phyloP scores from a whole-genome alignment of 805 yeast species.

The Kuraishia capsulata region DNA sequence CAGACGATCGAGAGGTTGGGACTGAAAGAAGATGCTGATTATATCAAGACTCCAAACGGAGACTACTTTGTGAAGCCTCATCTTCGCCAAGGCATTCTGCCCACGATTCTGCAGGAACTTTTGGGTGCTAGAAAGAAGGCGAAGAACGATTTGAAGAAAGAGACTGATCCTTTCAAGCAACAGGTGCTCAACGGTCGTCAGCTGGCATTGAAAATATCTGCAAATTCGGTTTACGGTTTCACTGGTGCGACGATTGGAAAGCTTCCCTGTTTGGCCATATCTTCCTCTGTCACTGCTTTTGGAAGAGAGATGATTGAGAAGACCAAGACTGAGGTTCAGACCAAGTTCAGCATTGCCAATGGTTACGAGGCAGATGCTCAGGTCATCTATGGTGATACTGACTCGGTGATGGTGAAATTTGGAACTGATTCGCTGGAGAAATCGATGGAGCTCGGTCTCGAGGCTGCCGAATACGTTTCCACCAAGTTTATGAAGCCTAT shows the following conservation, averaged over 20 bases:
- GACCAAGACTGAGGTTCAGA: conserved; percentile 81
- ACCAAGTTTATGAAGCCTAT: conserved; percentile 75
- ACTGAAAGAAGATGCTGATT: conserved; percentile 65
- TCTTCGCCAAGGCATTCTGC: conserved; percentile 76
- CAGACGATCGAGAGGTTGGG: conserved; percentile 57
- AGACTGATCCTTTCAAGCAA: conserved; percentile 87
- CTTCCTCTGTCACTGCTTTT: conserved; percentile 90
- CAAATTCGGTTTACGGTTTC: conserved; percentile 97
- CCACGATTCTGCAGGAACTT: conserved; percentile 84
- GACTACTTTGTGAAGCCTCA: conserved; percentile 74
- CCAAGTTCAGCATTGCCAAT: conserved; percentile 66
- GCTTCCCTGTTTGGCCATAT: conserved; percentile 91
- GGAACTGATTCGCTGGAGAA: conserved; percentile 73
- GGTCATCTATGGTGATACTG: conserved; percentile 97
- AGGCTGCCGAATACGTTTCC: conserved; percentile 88
- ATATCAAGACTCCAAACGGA: conserved; percentile 82
- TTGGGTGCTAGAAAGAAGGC: conserved; percentile 90
- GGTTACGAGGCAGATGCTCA: conserved; percentile 81
- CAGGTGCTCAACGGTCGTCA: conserved; percentile 97
- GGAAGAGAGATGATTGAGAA: conserved; percentile 96
- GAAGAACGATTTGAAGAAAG: conserved; percentile 80
- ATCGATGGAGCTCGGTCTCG: conserved; percentile 88
- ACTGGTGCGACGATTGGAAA: conserved; percentile 99
- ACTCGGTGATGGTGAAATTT: conserved; percentile 97
- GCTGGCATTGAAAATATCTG: conserved; percentile 90